Base-by-base conservation (phyloP, 2,329 filamentous ascomycete genomes). In the Neofusicoccum kwambonambiense region DNA sequence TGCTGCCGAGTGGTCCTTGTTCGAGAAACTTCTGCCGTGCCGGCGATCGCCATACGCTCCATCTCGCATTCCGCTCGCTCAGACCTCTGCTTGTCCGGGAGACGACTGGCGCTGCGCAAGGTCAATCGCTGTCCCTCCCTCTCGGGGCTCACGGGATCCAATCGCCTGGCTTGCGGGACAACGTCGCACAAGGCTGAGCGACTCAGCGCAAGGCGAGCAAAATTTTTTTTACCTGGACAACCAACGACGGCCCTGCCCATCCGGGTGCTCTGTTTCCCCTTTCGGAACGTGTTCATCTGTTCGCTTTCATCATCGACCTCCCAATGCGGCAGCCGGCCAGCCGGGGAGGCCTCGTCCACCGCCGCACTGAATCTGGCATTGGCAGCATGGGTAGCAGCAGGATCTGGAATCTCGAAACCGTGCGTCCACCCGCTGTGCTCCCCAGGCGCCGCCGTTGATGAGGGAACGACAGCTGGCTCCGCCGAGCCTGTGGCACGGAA, bases 161-260 rank as follows among this genome's bases (percentile, higher is more conserved):
- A 62, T 62, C 58, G 58, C 58, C 58, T 19, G 58, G 58, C 58
- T 62, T 62, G 45, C 58, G 58, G 58, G 58, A 50, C 58, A 44
- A 39, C 44, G 58, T 62, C 35, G 34, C 58, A 62, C 58, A 62
- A 31, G 44, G 58, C 58, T 60, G 56, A 60, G 56, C 56, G 56
- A 60, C 56, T 60, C 56, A 47, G 31, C n/a, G 56, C 56, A 47
- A 45, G 56, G 56, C 47, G 41, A 47, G 56, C 35, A 60, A 47
- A 60, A 15, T 1, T 27, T 39, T 56, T 57, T 37, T 22, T 45
- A 60, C 56, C 42, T 35, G 41, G 56, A 34, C 42, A 7, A 31
- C 27, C 6, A 7, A 5, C 27, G n/a, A 12, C 56, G 41, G 31
- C 15, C 41, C 31, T 60, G 52, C 52, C 22, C 52, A 27, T 57